phyloP scores from a whole-genome alignment of 345 rosid genomes.

The Ailanthus altissimus region DNA sequence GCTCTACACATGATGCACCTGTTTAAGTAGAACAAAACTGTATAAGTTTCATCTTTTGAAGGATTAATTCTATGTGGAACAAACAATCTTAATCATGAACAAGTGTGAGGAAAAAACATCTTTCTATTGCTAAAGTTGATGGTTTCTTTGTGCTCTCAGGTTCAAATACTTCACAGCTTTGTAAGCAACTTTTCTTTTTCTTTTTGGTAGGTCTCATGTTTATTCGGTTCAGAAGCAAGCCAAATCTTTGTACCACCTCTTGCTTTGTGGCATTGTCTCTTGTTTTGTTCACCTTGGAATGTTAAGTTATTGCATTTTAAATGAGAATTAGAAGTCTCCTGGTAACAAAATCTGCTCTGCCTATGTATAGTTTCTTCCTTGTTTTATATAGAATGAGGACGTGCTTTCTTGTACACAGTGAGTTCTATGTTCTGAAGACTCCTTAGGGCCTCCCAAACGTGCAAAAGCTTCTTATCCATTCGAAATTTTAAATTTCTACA shows the following conservation, averaged over 20 bases:
- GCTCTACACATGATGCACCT: conserved; percentile 82
- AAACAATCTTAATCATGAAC: background rate
- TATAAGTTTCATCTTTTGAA: background rate
- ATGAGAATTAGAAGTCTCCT: background rate
- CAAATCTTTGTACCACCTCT: background rate
- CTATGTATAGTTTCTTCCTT: background rate
- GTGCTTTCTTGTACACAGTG: background rate
- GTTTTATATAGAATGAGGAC: background rate
- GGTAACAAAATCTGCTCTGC: no score
- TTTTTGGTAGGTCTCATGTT: background rate
- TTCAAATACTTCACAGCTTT: background rate
- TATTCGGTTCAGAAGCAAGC: background rate
- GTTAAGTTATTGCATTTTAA: background rate
- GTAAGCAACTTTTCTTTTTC: background rate
- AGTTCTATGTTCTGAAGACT: background rate
- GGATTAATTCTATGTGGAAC: background rate
- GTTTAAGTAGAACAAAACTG: conserved; percentile 22
- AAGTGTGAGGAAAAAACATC: background rate
- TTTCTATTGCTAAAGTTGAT: background rate
- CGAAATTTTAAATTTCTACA: background rate
- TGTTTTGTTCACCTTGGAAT: background rate
- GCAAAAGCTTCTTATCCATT: background rate
- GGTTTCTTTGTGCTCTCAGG: background rate
- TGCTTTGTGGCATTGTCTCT: background rate
- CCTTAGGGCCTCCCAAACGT: background rate